Percentiles rank a stretch among this genome's conserved stretches.
These are phyloP conservation scores for Plantago lanceolata DNA, from an alignment of 305 asterid species.

Conservation along the genomic window DNA sequence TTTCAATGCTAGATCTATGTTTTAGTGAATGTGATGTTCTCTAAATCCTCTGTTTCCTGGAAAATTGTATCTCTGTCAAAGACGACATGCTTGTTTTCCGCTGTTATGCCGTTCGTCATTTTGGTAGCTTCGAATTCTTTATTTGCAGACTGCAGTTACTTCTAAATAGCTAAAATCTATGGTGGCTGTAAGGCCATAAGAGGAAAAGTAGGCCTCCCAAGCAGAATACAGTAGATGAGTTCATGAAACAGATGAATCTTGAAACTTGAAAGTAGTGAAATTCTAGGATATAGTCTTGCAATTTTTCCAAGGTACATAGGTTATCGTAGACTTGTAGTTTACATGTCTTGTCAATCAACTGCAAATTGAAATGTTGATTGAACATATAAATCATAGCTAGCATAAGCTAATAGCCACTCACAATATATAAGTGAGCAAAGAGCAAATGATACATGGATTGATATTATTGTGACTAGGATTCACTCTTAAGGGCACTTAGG, in stretches of 20 bases:
- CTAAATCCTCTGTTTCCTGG: neutral
- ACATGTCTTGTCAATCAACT: neutral
- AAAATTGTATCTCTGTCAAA: neutral
- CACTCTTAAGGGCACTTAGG: conserved; percentile 48
- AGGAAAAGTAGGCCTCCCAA: too few relatives aligned
- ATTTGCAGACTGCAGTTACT: neutral
- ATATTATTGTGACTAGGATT: neutral
- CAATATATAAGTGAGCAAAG: neutral
- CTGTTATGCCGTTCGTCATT: too few relatives aligned
- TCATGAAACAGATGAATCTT: neutral
- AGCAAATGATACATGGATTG: neutral
- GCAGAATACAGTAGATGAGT: neutral
- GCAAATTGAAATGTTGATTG: neutral
- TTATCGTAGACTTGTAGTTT: neutral
- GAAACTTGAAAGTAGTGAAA: neutral
- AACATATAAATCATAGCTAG: neutral
- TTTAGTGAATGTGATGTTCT: neutral
- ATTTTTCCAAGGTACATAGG: neutral
- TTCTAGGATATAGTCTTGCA: neutral
- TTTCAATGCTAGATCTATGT: conserved; percentile 5
- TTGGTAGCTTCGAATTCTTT: neutral
- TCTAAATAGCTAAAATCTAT: neutral
- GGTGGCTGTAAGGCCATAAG: neutral
- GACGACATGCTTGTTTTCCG: neutral
- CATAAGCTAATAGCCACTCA: neutral